These are phyloP conservation scores for Candida sanyiensis DNA, from an alignment of 805 yeast species.

Conservation along the genomic window DNA sequence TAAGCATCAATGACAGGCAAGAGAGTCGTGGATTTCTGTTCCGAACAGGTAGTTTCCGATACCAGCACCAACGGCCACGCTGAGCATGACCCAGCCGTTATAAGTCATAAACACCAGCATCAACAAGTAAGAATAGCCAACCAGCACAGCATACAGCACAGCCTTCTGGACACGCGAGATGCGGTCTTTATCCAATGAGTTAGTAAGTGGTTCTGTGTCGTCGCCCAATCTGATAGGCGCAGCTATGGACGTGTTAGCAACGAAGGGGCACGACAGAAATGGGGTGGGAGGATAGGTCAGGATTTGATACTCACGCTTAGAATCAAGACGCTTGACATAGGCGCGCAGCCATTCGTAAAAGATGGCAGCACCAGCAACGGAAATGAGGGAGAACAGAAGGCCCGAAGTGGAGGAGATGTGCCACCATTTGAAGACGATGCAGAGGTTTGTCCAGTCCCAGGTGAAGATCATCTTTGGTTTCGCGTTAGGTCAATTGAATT, in stretches of 20 bases:
- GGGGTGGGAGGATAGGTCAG: not conserved
- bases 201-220: constrained; percentile 7
- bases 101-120: constrained; percentile 87
- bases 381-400: constrained; percentile 46
- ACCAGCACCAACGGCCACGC: constrained; percentile 69
- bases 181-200: constrained; percentile 14
- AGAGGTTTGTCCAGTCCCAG: constrained; percentile 69
- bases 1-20: constrained; percentile 24
- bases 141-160: constrained; percentile 54
- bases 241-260: constrained; percentile 8
- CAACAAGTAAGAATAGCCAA: constrained; percentile 61
- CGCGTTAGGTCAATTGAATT: not conserved
- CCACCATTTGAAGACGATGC: constrained; percentile 79
- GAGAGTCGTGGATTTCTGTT: constrained; percentile 19
- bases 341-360: constrained; percentile 57
- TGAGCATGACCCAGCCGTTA: constrained; percentile 78
- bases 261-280: too few species aligned
- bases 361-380: constrained; percentile 43
- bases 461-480: constrained; percentile 76
- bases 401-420: constrained; percentile 51
- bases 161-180: constrained; percentile 30
- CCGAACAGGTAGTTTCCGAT: constrained; percentile 64
- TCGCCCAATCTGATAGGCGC: constrained; percentile 8
- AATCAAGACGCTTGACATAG: constrained; percentile 15
- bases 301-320: constrained; percentile 18